These are phyloP conservation scores for Phytopythium helicoides DNA, from an alignment of 352 stramenopile genomes.

Conservation along the genomic window DNA sequence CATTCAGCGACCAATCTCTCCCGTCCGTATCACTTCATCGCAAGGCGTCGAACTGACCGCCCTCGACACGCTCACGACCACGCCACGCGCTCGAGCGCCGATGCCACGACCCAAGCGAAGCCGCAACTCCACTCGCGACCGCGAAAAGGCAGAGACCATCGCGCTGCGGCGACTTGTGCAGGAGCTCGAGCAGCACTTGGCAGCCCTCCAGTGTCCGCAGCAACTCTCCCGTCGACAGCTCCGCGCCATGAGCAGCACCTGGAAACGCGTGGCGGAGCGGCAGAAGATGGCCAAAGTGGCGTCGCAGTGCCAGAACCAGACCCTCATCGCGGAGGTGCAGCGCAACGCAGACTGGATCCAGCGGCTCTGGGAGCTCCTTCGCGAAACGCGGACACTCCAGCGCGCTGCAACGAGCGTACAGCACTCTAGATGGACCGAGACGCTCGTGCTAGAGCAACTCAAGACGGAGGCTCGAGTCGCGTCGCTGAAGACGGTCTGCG, in stretches of 20 bases:
- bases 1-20: too few species aligned
- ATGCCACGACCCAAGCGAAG: background rate
- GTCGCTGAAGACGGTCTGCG: background rate
- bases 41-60: too few species aligned
- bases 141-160: slow-evolving; percentile 17
- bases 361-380: slow-evolving; percentile 20
- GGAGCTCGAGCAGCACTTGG: slow-evolving; percentile 12
- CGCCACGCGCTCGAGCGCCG: background rate
- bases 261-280: slow-evolving; percentile 12
- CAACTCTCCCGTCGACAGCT: background rate
- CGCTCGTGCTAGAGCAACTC: background rate
- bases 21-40: too few species aligned
- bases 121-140: slow-evolving; percentile 28
- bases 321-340: slow-evolving; percentile 10
- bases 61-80: too few species aligned
- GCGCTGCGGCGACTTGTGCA: slow-evolving; percentile 11
- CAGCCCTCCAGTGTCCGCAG: background rate
- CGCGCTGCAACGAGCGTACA: background rate
- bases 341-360: slow-evolving; percentile 30
- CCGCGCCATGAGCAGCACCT: slow-evolving; percentile 5
- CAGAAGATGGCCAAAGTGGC: slow-evolving; percentile 8
- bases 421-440: background rate
- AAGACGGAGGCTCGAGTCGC: background rate
- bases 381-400: slow-evolving; percentile 4
- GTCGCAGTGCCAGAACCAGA: slow-evolving; percentile 10